These are phyloP conservation scores for Sugiyamaella mastotermitis DNA, from an alignment of 805 yeast species.

Conservation along the genomic window DNA sequence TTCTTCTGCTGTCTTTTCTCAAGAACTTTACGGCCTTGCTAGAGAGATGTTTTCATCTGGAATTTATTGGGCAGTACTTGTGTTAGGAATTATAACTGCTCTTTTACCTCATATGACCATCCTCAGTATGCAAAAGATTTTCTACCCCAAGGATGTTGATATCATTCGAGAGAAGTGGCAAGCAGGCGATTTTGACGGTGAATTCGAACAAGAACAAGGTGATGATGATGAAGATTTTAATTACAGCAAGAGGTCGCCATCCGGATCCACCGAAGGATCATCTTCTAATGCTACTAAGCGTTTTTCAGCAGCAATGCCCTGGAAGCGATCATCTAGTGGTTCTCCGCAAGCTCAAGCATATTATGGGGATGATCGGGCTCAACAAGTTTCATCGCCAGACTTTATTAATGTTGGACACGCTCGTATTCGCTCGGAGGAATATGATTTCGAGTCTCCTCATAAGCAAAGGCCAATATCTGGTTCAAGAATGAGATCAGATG, in stretches of 20 bases:
- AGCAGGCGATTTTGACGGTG: conserved; percentile 18
- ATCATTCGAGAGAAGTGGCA: conserved; percentile 56
- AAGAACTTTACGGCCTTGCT: conserved; percentile 61
- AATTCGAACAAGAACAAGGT: conserved; percentile 1
- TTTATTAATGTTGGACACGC: conserved; percentile 13
- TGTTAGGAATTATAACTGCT: conserved; percentile 49
- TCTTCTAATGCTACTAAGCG: neutral
- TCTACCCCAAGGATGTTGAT: conserved; percentile 62
- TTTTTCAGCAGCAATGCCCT: conserved; percentile 1
- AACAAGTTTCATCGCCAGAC: conserved; percentile 8
- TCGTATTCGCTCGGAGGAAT: conserved; percentile 12
- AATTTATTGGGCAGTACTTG: conserved; percentile 58
- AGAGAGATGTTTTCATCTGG: conserved; percentile 54
- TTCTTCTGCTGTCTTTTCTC: conserved; percentile 47
- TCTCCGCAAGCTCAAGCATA: conserved; percentile 5
- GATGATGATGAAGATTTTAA: neutral
- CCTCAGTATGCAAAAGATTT: conserved; percentile 46
- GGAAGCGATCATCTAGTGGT: conserved; percentile 4
- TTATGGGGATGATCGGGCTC: conserved; percentile 1
- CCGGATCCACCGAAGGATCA: neutral
- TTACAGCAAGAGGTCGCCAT: neutral
- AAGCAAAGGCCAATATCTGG: neutral
- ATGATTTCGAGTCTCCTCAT: conserved; percentile 4
- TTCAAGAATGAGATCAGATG: neutral
- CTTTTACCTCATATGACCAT: conserved; percentile 55